phyloP scores from a whole-genome alignment of 306 rosid species.

The Rosa chinensis region DNA sequence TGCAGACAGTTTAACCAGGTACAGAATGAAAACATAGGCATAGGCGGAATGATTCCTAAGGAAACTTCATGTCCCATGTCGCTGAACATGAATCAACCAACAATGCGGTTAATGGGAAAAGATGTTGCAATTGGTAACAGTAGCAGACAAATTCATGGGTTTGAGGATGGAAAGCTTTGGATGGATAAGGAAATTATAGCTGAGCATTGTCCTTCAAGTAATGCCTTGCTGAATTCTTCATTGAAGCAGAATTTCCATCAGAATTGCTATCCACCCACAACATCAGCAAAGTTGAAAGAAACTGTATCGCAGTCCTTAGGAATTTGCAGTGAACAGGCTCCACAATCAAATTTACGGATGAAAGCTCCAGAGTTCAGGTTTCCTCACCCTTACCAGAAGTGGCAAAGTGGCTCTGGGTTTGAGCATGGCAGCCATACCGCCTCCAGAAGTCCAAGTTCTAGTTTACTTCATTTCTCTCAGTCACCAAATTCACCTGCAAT shows the following conservation, averaged over 20 bases:
- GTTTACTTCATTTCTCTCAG: slow-evolving; percentile 38
- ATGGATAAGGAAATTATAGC: slow-evolving; percentile 52
- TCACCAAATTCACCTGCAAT: slow-evolving; percentile 40
- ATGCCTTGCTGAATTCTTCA: slow-evolving; percentile 35
- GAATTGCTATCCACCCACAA: slow-evolving; percentile 40
- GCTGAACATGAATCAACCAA: slow-evolving; percentile 57
- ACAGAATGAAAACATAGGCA: slow-evolving; percentile 41
- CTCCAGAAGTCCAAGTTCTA: slow-evolving; percentile 39
- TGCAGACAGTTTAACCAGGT: slow-evolving; percentile 40
- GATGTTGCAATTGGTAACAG: slow-evolving; percentile 91
- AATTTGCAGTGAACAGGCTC: slow-evolving; percentile 34
- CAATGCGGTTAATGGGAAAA: slow-evolving; percentile 98
- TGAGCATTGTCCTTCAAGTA: slow-evolving; percentile 39
- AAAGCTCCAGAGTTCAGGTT: slow-evolving; percentile 38
- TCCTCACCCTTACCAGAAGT: slow-evolving; percentile 38
- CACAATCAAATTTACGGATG: slow-evolving; percentile 31
- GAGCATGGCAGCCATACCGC: slow-evolving; percentile 43
- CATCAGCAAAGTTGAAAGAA: slow-evolving; percentile 36
- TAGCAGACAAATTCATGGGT: slow-evolving; percentile 54
- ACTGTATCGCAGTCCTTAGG: slow-evolving; percentile 32
- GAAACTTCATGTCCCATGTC: slow-evolving; percentile 47
- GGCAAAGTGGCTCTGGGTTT: slow-evolving; percentile 35
- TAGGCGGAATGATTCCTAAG: slow-evolving; percentile 33
- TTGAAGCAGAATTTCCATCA: slow-evolving; percentile 48
- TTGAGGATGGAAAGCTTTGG: slow-evolving; percentile 59